Evolutionary conservation across 1,284 basidiomycete species (phyloP).

Genomic region (Trichosporon inkin): DNA sequence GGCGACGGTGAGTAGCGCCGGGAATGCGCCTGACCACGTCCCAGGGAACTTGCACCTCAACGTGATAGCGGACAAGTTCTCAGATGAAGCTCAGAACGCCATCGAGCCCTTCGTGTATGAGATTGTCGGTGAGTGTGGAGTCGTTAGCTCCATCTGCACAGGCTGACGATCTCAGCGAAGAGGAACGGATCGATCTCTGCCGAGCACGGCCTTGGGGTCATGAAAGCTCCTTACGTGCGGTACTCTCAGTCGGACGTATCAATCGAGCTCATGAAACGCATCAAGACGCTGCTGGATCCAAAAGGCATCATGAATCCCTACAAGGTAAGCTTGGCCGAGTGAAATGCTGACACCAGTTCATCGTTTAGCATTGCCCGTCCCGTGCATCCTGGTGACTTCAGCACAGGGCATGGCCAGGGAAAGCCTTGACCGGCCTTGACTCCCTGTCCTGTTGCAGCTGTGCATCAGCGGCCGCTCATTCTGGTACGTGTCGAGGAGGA

Average conservation of each 20-base stretch:
- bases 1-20: constrained; percentile 67
- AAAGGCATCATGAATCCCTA: constrained; percentile 71
- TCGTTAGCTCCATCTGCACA: not conserved
- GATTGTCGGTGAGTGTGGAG: constrained; percentile 57
- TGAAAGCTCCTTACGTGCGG: constrained; percentile 86
- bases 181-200: constrained; percentile 86
- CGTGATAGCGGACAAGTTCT: constrained; percentile 74
- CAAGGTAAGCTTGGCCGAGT: constrained; percentile 20
- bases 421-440: too few species aligned
- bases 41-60: constrained; percentile 91
- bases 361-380: not conserved
- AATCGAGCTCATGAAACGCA: constrained; percentile 81
- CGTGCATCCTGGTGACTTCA: too few species aligned
- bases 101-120: constrained; percentile 96
- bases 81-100: constrained; percentile 73
- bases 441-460: too few species aligned
- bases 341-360: not conserved
- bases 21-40: constrained; percentile 2
- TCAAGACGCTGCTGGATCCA: constrained; percentile 86
- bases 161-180: constrained; percentile 42
- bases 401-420: too few species aligned
- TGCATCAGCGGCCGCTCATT: too few species aligned
- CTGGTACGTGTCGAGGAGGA: too few species aligned
- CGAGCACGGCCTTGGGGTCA: constrained; percentile 86
- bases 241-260: constrained; percentile 80